These are phyloP conservation scores for Cokeromyces recurvatus DNA, from an alignment of 371 early-diverging fungal species.

Conservation along the genomic window DNA sequence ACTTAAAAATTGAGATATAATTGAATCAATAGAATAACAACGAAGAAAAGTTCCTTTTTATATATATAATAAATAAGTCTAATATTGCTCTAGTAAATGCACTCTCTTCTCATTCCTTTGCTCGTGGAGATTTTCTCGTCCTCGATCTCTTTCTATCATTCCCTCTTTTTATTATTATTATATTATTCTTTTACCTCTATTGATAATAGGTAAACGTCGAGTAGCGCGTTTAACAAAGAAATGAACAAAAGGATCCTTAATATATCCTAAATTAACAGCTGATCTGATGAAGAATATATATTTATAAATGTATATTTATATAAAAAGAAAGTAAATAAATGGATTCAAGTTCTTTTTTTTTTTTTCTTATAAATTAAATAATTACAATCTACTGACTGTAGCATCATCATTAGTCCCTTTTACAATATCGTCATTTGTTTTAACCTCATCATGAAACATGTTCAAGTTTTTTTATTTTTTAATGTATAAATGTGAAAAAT, in stretches of 20 bases:
- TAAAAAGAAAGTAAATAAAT: too few species aligned
- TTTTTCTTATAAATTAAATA: not conserved
- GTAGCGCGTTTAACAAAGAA: constrained; percentile 67
- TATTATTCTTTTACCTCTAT: constrained; percentile 66
- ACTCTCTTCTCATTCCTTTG: too few species aligned
- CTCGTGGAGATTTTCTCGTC: too few species aligned
- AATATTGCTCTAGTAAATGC: too few species aligned
- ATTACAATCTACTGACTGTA: constrained; percentile 71
- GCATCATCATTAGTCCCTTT: constrained; percentile 88
- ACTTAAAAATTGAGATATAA: constrained; percentile 61
- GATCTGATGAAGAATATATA: constrained; percentile 66
- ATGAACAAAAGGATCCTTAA: constrained; percentile 74
- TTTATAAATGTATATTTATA: too few species aligned
- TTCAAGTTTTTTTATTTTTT: not conserved
- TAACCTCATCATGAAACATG: not conserved
- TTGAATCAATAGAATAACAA: constrained; percentile 1
- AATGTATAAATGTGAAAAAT: too few species aligned
- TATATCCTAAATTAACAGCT: constrained; percentile 75
- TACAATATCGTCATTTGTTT: constrained; percentile 57
- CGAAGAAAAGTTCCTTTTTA: constrained; percentile 11
- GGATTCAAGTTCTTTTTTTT: too few species aligned
- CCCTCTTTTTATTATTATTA: too few species aligned
- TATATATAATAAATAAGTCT: not conserved
- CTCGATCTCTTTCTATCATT: too few species aligned
- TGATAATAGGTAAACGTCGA: constrained; percentile 86